phyloP scores from a whole-genome alignment of 2,329 filamentous ascomycete genomes.

The Colletotrichum tabaci region DNA sequence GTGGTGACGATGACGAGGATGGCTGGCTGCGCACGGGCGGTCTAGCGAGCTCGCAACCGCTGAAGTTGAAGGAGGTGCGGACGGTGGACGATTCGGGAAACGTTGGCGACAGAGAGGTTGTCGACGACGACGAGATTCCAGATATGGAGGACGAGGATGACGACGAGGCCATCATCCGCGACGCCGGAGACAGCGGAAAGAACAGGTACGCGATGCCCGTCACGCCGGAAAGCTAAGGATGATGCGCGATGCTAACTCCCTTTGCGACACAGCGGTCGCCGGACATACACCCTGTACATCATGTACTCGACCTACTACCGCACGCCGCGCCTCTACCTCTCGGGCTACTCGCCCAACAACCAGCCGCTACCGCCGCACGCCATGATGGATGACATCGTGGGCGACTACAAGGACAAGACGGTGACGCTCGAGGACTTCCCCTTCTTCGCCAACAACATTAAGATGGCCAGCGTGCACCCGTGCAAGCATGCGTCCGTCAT shows the following conservation, averaged over 20 bases:
- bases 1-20: slow-evolving; percentile 78
- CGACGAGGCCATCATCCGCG: slow-evolving; percentile 94
- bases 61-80: slow-evolving; percentile 84
- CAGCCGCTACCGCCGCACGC: slow-evolving; percentile 85
- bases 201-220: slow-evolving; percentile 57
- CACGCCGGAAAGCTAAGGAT: not conserved
- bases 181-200: slow-evolving; percentile 67
- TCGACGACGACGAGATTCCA: slow-evolving; percentile 89
- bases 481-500: slow-evolving; percentile 98
- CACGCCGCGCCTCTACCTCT: slow-evolving; percentile 94
- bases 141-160: slow-evolving; percentile 99
- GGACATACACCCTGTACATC: slow-evolving; percentile 99
- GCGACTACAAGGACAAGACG: slow-evolving; percentile 98
- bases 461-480: slow-evolving; percentile 97
- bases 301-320: slow-evolving; percentile 98
- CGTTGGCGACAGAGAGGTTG: slow-evolving; percentile 79
- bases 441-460: slow-evolving; percentile 90
- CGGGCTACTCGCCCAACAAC: slow-evolving; percentile 85
- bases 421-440: slow-evolving; percentile 98
- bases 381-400: slow-evolving; percentile 98
- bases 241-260: slow-evolving; percentile 39
- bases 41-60: slow-evolving; percentile 80
- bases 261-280: slow-evolving; percentile 73
- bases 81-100: slow-evolving; percentile 93
- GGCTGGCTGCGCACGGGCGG: slow-evolving; percentile 94